Percentiles rank a stretch among this genome's conserved stretches.
These are phyloP conservation scores for Sarocladiaceae sp. DNA, from an alignment of 2,329 filamentous ascomycete genomes.

Conservation along the genomic window DNA sequence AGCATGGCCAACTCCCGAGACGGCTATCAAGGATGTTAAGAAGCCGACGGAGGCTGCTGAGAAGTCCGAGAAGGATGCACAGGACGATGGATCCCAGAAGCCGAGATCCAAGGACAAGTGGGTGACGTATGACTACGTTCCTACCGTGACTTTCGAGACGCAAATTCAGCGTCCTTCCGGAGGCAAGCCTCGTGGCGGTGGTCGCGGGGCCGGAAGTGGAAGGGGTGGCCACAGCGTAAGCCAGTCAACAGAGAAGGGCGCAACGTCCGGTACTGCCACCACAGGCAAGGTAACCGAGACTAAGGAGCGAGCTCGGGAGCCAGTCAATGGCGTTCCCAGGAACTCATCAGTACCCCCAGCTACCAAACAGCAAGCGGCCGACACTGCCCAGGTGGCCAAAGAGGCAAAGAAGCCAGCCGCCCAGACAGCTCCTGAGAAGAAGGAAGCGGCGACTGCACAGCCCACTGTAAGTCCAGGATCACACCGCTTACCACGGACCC, in stretches of 20 bases:
- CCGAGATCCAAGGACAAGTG: conserved; percentile 72
- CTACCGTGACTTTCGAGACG: conserved; percentile 80
- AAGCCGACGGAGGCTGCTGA: conserved; percentile 53
- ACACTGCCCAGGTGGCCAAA: conserved; percentile 33
- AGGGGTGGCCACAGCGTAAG: conserved; percentile 26
- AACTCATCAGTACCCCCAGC: conserved; percentile 28
- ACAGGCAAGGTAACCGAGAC: conserved; percentile 22
- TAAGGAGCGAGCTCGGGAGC: conserved; percentile 30
- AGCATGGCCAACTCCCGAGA: conserved; percentile 87
- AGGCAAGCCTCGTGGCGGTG: conserved; percentile 44
- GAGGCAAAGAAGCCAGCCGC: conserved; percentile 40
- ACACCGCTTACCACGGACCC: conserved; percentile 27
- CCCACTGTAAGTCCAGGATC: conserved; percentile 30
- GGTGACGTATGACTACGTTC: conserved; percentile 76
- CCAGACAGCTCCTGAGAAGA: conserved; percentile 32
- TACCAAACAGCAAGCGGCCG: conserved; percentile 39
- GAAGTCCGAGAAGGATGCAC: conserved; percentile 57
- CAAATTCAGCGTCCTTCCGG: conserved; percentile 55
- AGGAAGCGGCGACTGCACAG: conserved; percentile 27
- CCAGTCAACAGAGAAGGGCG: conserved; percentile 31
- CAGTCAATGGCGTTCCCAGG: conserved; percentile 24
- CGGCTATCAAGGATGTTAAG: conserved; percentile 63
- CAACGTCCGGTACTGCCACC: conserved; percentile 13
- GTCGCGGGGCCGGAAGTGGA: conserved; percentile 32
- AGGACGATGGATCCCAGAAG: conserved; percentile 43